phyloP scores from a whole-genome alignment of 1,284 basidiomycete species.

The Tilletiopsis washingtonensis region DNA sequence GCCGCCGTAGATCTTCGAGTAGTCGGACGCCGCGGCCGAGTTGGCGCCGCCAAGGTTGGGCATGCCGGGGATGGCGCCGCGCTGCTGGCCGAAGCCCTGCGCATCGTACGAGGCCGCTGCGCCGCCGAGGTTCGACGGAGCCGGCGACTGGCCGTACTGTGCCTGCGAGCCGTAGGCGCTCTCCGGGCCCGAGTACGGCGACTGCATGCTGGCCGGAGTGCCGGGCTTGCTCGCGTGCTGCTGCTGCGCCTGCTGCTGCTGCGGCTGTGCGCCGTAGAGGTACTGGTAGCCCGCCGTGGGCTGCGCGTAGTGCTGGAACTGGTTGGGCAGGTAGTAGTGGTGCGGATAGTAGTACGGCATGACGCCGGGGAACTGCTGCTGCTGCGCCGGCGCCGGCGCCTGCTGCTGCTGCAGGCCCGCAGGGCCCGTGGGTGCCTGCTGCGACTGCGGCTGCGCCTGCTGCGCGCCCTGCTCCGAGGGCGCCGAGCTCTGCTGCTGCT shows the following conservation, averaged over 20 bases:
- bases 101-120: conserved; percentile 18
- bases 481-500: background rate
- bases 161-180: conserved; percentile 11
- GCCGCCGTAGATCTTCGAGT: conserved; percentile 41
- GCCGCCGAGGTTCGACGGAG: background rate
- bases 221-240: conserved; percentile 39
- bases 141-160: conserved; percentile 10
- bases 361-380: conserved; percentile 40
- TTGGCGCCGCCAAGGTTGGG: conserved; percentile 19
- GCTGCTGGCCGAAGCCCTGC: conserved; percentile 36
- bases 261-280: conserved; percentile 43
- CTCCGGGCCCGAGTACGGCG: conserved; percentile 26
- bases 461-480: conserved; percentile 10
- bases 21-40: too few species aligned
- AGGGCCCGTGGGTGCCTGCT: conserved; percentile 5
- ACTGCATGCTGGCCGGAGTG: conserved; percentile 33
- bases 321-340: conserved; percentile 47
- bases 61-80: conserved; percentile 17
- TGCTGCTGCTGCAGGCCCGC: conserved; percentile 20
- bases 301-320: conserved; percentile 47
- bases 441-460: conserved; percentile 2
- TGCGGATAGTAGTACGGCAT: conserved; percentile 48
- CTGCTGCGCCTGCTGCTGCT: conserved; percentile 2
- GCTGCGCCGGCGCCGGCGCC: conserved; percentile 7
- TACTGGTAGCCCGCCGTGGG: conserved; percentile 44